Evolutionary conservation across 352 stramenopile genomes (phyloP).

Genomic region (Phytophthora pistaciae): DNA sequence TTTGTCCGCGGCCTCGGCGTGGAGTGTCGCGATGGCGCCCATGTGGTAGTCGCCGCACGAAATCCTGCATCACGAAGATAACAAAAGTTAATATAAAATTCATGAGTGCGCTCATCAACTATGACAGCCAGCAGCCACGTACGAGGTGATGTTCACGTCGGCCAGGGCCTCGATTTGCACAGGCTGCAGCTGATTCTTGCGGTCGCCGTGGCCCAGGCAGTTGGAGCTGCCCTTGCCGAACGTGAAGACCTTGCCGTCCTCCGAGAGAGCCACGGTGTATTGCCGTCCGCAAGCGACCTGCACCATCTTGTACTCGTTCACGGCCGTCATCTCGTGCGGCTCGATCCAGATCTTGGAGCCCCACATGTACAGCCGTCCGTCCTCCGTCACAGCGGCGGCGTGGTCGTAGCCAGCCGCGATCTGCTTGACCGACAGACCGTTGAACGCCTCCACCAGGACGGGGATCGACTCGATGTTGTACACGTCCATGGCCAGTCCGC

Average conservation of each 20-base stretch:
- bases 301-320: conserved; percentile 76
- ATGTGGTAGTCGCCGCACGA: conserved; percentile 91
- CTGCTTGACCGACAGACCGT: conserved; percentile 72
- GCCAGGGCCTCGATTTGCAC: conserved; percentile 73
- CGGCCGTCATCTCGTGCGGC: conserved; percentile 89
- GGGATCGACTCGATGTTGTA: conserved; percentile 96
- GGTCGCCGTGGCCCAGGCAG: conserved; percentile 90
- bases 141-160: conserved; percentile 72
- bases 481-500: conserved; percentile 92
- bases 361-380: conserved; percentile 85
- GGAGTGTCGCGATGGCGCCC: conserved; percentile 79
- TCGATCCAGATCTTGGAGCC: conserved; percentile 94
- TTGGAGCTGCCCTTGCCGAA: conserved; percentile 91
- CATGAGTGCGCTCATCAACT: neutral
- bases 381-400: conserved; percentile 84
- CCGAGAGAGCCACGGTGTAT: conserved; percentile 86
- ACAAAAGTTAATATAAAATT: conserved; percentile 8
- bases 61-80: conserved; percentile 44
- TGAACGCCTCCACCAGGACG: conserved; percentile 84
- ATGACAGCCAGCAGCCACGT: conserved; percentile 26
- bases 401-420: conserved; percentile 95
- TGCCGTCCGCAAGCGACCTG: conserved; percentile 85
- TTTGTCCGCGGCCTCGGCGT: conserved; percentile 75
- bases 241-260: conserved; percentile 83
- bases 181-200: conserved; percentile 91